Conservation (phyloP, 768 basidiomycete genomes). For the Psilocybe azurescens region DNA sequence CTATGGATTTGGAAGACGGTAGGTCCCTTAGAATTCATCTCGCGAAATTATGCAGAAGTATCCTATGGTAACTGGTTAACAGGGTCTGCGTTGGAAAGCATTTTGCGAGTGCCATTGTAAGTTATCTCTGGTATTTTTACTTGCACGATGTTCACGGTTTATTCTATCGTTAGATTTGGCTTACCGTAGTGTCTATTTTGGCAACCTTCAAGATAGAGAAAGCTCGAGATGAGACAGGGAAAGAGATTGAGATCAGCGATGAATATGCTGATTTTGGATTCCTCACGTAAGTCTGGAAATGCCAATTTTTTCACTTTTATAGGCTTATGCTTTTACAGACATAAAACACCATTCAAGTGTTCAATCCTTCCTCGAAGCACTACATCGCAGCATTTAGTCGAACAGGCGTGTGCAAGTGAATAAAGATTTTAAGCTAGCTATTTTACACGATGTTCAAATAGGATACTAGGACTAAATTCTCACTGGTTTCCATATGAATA, state of each 20-base stretch:
- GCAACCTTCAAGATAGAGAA: background rate
- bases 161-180: background rate
- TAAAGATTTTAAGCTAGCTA: background rate
- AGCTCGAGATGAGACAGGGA: background rate
- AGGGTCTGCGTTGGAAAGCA: slow-evolving; percentile 20
- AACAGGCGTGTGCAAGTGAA: background rate
- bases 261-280: background rate
- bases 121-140: background rate
- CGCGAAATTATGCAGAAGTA: too few species aligned
- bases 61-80: slow-evolving; percentile 19
- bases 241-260: background rate
- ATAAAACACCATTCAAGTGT: background rate
- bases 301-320: background rate
- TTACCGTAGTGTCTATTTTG: background rate
- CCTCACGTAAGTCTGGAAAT: background rate
- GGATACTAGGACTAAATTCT: too few species aligned
- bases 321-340: background rate
- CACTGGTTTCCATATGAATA: too few species aligned
- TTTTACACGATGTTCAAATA: too few species aligned
- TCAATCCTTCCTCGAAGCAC: background rate
- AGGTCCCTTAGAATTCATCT: slow-evolving; percentile 1
- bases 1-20: slow-evolving; percentile 46
- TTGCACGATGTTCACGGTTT: too few species aligned
- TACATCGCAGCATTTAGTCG: background rate
- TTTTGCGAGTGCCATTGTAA: slow-evolving; percentile 25